Percentiles rank a stretch among this genome's conserved stretches.
Evolutionary conservation across 352 stramenopile species (phyloP).

Genomic region (Phytophthora cryptogea): DNA sequence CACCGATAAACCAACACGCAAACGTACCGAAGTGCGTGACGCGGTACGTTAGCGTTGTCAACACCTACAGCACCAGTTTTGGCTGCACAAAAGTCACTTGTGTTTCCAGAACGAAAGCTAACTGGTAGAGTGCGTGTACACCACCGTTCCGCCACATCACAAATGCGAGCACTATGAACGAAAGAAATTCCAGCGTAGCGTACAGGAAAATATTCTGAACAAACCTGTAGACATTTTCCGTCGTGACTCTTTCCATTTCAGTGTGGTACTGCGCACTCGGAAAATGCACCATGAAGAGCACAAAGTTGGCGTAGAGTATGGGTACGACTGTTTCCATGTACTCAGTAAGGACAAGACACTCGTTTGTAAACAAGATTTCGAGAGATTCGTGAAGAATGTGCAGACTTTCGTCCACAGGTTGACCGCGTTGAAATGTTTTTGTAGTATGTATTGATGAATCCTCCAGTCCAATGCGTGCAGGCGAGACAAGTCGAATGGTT

Average conservation of each 20-base stretch:
- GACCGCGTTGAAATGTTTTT: background rate
- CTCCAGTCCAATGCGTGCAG: too few species aligned
- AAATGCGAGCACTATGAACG: slow-evolving; percentile 11
- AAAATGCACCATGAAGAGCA: slow-evolving; percentile 14
- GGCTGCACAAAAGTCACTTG: slow-evolving; percentile 12
- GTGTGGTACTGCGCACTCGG: slow-evolving; percentile 35
- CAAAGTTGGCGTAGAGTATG: slow-evolving; percentile 22
- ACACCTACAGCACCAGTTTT: slow-evolving; percentile 21
- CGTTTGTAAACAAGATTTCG: slow-evolving; percentile 28
- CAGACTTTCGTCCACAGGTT: background rate
- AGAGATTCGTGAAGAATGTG: slow-evolving; percentile 6
- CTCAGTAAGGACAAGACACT: slow-evolving; percentile 37
- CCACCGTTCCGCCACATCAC: slow-evolving; percentile 17
- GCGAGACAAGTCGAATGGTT: too few species aligned
- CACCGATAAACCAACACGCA: too few species aligned
- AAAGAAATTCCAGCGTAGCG: slow-evolving; percentile 16
- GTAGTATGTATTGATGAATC: background rate
- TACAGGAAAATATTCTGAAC: slow-evolving; percentile 24
- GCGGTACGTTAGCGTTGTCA: slow-evolving; percentile 9
- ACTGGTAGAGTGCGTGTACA: slow-evolving; percentile 19
- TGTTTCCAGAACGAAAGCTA: slow-evolving; percentile 33
- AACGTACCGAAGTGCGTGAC: slow-evolving; percentile 18
- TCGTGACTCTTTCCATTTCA: slow-evolving; percentile 15
- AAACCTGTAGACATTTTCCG: background rate
- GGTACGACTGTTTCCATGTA: slow-evolving; percentile 38